These are phyloP conservation scores for Termitomyces sp. DNA, from an alignment of 768 basidiomycete species.

Conservation along the genomic window DNA sequence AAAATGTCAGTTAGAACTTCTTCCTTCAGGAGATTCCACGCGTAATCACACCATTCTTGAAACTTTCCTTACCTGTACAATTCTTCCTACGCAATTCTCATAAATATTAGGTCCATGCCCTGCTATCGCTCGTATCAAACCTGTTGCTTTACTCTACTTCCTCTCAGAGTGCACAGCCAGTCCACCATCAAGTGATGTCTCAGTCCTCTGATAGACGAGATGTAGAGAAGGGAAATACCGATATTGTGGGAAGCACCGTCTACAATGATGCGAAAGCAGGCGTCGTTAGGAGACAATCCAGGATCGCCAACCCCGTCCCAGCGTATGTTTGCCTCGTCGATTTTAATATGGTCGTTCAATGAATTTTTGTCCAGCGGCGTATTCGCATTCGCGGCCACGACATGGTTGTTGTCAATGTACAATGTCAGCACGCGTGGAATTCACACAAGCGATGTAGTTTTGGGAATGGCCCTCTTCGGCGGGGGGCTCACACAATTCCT, in stretches of 20 bases:
- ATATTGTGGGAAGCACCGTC: not conserved
- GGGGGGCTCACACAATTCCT: conserved; percentile 78
- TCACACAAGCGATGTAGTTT: conserved; percentile 49
- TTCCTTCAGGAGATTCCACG: not conserved
- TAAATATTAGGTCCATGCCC: not conserved
- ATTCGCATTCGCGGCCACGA: conserved; percentile 42
- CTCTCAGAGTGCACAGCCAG: no score
- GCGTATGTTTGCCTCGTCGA: conserved; percentile 16
- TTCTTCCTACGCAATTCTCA: not conserved
- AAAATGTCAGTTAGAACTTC: not conserved
- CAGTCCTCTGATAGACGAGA: not conserved
- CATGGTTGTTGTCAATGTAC: conserved; percentile 64
- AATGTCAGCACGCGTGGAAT: conserved; percentile 50
- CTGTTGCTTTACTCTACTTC: not conserved
- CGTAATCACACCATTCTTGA: not conserved
- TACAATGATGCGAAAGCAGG: not conserved
- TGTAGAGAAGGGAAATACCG: not conserved
- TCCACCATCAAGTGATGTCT: not conserved
- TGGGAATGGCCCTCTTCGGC: conserved; percentile 70
- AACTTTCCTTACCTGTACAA: not conserved
- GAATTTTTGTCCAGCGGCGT: conserved; percentile 20
- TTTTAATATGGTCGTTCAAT: not conserved
- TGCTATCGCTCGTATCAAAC: no score
- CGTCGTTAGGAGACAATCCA: conserved; percentile 10
- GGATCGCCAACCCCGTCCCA: conserved; percentile 27